These are phyloP conservation scores for Gossypium sturtianum DNA, from an alignment of 345 rosid genomes.

Conservation along the genomic window DNA sequence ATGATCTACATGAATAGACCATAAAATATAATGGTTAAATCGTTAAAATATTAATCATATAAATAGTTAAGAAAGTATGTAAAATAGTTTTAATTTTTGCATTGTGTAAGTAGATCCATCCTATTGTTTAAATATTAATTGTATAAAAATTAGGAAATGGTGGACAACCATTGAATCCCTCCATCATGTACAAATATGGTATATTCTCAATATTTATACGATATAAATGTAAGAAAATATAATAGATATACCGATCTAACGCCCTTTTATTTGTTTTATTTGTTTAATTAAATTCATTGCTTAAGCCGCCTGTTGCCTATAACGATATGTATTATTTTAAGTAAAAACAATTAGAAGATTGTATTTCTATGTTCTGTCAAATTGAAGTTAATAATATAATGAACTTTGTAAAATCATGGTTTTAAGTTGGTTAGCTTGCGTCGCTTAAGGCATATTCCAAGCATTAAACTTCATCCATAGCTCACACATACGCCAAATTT, in stretches of 20 bases:
- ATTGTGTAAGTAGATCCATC: too few relatives aligned
- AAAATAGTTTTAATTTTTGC: too few relatives aligned
- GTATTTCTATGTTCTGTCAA: neutral
- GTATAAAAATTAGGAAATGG: too few relatives aligned
- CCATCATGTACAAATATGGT: neutral
- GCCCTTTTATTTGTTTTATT: neutral
- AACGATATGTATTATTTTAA: neutral
- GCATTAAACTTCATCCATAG: constrained; percentile 8
- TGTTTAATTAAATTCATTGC: neutral
- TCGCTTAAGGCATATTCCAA: constrained; percentile 7
- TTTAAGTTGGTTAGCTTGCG: neutral
- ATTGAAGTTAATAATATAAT: neutral
- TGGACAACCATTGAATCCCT: too few relatives aligned
- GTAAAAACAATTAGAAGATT: neutral
- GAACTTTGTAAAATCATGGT: neutral
- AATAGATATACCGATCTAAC: too few relatives aligned
- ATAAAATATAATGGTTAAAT: too few relatives aligned
- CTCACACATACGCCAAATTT: neutral
- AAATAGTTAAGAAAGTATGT: too few relatives aligned
- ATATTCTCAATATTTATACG: neutral
- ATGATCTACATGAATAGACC: too few relatives aligned
- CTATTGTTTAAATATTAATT: too few relatives aligned
- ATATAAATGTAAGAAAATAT: too few relatives aligned
- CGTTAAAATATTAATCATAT: too few relatives aligned
- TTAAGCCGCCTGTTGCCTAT: neutral